Evolutionary conservation across 2,329 filamentous ascomycete genomes (phyloP), one percentile per base, ranked within the genome.

Genomic region (Tricladium varicosporioides): DNA sequence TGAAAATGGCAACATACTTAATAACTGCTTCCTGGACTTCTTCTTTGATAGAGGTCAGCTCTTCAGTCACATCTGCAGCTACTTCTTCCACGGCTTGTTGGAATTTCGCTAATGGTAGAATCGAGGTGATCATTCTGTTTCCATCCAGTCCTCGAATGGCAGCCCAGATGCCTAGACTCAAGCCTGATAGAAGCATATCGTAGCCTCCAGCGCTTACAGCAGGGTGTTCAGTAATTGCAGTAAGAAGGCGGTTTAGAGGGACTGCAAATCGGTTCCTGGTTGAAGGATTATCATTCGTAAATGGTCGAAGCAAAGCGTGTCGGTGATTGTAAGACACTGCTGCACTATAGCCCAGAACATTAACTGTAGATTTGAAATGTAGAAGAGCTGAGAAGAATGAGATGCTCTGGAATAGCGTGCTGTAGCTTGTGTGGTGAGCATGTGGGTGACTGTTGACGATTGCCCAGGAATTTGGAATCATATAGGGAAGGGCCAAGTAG

Each of bases 81-180:
- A 43, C 13, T 14, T 14, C 58, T 45, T 58, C 60, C 58, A 48
- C 49, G 36, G 49, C 7, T 47, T 7, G 4, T 27, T 27, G 22
- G 7, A 27, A 4, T 27, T 27, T 27, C 7, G 22, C 22, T 27
- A 7, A 27, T 7, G 22, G 22, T 27, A 27, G 22, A 4, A 27
- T 67, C 0, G 70, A 71, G 15, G 64, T 64, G 11, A 85, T 65
- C 61, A 86, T 79, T 9, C 78, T 73, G n/a, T 72, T 70, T 0
- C 78, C 74, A 61, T 82, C 76, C 2, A 80, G 71, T 18, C 78
- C 76, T 32, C 81, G 74, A 1, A 80, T 74, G 43, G 80, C 80
- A n/a, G 80, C 77, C 83, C 83, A 86, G 1, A 80, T 56, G 1
- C 81, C 77, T n/a, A 85, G 68, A 55, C 77, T 80, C 13, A 82